Evolutionary conservation across 2,329 filamentous ascomycete genomes (phyloP), one percentile per base, ranked within the genome.

Genomic region (Cladobotryum mycophilum): DNA sequence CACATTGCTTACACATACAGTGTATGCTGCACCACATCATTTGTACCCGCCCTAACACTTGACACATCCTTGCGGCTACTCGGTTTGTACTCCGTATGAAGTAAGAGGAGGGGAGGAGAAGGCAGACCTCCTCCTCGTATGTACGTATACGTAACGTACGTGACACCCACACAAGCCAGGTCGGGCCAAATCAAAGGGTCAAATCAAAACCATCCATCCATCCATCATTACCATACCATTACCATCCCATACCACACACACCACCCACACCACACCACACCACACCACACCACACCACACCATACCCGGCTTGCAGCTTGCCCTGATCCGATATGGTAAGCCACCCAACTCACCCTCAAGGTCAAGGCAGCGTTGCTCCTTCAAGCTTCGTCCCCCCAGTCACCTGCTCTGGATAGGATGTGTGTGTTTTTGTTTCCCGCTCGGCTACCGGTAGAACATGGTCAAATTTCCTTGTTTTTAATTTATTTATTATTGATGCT

Each of bases 321-420:
- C 37, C 22, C 42, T 38, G 33, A 45, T 49, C 47, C 47, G 47
- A 53, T 41, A 30, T 46, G 47, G 49, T 45, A 52, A 42, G 48
- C 48, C 30, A 45, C 30, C 15, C 40, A 18, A 45, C 17, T 7
- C 40, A 18, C 36, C 13, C 36, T 13, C 36, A 22, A 22, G 18
- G 6, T 13, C 36, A 22, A 22, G 18, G 6, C 15, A 20, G 17
- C 15, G 6, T 18, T 22, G 18, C 35, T 45, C 41, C 25, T n/a
- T 33, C 42, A 15, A 38, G 25, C 22, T 42, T 20, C 14, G 36
- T 38, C 35, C 47, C 38, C 38, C 9, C 25, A 30, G 25, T 30
- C 25, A 30, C 25, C 25, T 30, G 25, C 6, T 30, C 25, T 30
- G 25, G 25, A 30, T 8, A 30, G 9, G 25, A 30, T 30, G 25